phyloP scores from a whole-genome alignment of 345 rosid genomes.

The Syzygium grande region DNA sequence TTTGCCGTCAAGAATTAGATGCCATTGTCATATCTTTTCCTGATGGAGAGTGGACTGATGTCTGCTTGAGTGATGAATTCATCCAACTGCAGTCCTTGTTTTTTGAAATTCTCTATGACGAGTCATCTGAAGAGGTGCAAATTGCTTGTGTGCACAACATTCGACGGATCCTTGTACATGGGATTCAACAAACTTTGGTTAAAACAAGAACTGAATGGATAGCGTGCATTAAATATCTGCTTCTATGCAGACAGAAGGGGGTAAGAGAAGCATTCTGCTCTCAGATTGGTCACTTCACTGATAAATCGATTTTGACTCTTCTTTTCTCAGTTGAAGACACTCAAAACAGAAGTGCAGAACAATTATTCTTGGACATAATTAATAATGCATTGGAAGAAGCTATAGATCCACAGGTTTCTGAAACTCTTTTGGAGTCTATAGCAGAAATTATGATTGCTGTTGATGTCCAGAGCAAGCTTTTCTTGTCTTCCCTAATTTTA shows the following conservation, averaged over 20 bases:
- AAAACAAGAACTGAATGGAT: slow-evolving; percentile 59
- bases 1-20: slow-evolving; percentile 16
- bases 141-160: slow-evolving; percentile 66
- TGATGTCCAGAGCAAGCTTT: slow-evolving; percentile 55
- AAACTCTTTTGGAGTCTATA: slow-evolving; percentile 68
- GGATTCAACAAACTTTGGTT: slow-evolving; percentile 32
- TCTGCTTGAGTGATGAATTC: slow-evolving; percentile 27
- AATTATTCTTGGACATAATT: slow-evolving; percentile 46
- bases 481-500: slow-evolving; percentile 56
- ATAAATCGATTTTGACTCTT: slow-evolving; percentile 32
- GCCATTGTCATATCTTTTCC: slow-evolving; percentile 22
- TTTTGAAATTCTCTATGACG: slow-evolving; percentile 64
- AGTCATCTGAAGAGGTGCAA: slow-evolving; percentile 77
- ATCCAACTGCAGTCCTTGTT: slow-evolving; percentile 38
- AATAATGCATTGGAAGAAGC: slow-evolving; percentile 46
- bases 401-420: slow-evolving; percentile 55
- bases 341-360: slow-evolving; percentile 26
- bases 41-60: slow-evolving; percentile 18
- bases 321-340: slow-evolving; percentile 43
- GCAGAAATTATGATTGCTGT: slow-evolving; percentile 73
- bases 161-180: slow-evolving; percentile 63
- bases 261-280: slow-evolving; percentile 83
- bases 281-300: slow-evolving; percentile 61
- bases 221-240: slow-evolving; percentile 51
- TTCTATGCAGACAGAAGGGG: slow-evolving; percentile 53